phyloP scores from a whole-genome alignment of 176 grass and related monocot species.

The Puya raimondii region DNA sequence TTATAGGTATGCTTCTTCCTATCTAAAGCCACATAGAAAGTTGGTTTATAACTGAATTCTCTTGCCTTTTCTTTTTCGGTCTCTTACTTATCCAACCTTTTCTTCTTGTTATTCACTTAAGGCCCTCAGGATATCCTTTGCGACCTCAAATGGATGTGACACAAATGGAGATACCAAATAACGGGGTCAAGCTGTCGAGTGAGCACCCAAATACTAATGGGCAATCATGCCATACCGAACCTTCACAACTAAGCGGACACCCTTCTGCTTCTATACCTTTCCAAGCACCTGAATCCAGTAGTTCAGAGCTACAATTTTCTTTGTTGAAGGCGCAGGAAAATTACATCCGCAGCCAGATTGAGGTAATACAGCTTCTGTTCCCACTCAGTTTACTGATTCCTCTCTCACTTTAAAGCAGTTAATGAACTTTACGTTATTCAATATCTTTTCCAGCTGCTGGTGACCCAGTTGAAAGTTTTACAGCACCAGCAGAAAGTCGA shows the following conservation, averaged over 20 bases:
- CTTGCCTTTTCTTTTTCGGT: no score
- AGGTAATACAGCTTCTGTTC: slow-evolving; percentile 7
- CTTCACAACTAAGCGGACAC: neutral
- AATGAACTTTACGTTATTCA: neutral
- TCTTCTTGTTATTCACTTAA: slow-evolving; percentile 6
- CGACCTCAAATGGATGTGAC: neutral
- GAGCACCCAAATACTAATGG: slow-evolving; percentile 2
- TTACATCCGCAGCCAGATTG: slow-evolving; percentile 19
- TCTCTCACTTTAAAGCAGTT: neutral
- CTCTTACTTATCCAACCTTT: neutral
- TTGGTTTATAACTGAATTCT: neutral
- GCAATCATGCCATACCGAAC: neutral
- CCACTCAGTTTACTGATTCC: neutral
- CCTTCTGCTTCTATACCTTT: neutral
- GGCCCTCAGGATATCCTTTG: slow-evolving; percentile 10
- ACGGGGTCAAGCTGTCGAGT: neutral
- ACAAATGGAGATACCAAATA: neutral
- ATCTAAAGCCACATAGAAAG: neutral
- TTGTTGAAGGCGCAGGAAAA: slow-evolving; percentile 19
- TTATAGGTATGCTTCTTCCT: slow-evolving; percentile 26
- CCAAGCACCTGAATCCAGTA: neutral
- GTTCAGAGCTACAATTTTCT: neutral
- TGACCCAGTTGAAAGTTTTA: slow-evolving; percentile 54
- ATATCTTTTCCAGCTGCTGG: slow-evolving; percentile 40
- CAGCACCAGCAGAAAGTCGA: slow-evolving; percentile 23